phyloP scores from a whole-genome alignment of 1,284 basidiomycete genomes.

The Cryptococcus sp. region DNA sequence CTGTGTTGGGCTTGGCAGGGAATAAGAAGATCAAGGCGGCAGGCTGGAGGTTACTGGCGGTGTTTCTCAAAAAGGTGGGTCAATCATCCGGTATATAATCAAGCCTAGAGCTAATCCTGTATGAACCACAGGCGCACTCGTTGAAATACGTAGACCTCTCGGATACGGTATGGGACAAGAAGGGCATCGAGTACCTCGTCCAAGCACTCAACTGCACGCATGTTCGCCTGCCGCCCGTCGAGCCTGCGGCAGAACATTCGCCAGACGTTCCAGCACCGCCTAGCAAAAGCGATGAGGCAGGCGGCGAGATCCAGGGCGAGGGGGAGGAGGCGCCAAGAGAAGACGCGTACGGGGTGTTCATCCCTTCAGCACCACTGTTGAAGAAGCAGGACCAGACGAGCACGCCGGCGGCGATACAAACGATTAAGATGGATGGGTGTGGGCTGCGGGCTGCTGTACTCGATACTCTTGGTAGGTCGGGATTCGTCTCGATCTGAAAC shows the following conservation, averaged over 20 bases:
- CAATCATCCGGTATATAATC: neutral
- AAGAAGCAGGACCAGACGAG: conserved; percentile 24
- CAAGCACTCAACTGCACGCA: conserved; percentile 57
- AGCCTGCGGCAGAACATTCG: neutral
- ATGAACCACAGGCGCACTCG: conserved; percentile 58
- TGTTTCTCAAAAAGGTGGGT: conserved; percentile 69
- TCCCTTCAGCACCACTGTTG: conserved; percentile 40
- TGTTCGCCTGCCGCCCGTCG: conserved; percentile 1
- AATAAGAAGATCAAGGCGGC: conserved; percentile 74
- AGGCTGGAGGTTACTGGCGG: conserved; percentile 77
- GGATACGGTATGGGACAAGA: conserved; percentile 80
- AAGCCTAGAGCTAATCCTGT: neutral
- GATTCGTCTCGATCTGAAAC: neutral
- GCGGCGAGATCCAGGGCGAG: conserved; percentile 7
- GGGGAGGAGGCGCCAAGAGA: conserved; percentile 23
- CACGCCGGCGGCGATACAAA: conserved; percentile 55
- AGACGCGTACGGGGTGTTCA: conserved; percentile 38
- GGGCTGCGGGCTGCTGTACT: conserved; percentile 65
- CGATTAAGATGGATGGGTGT: conserved; percentile 79
- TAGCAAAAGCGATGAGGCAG: neutral
- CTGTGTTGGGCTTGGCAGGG: conserved; percentile 79
- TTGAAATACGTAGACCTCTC: conserved; percentile 85
- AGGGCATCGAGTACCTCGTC: conserved; percentile 74
- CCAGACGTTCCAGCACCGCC: neutral
- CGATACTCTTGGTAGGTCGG: conserved; percentile 67